Conservation (phyloP, 805 yeast species). For the Diddensiella caesifluorescens region DNA sequence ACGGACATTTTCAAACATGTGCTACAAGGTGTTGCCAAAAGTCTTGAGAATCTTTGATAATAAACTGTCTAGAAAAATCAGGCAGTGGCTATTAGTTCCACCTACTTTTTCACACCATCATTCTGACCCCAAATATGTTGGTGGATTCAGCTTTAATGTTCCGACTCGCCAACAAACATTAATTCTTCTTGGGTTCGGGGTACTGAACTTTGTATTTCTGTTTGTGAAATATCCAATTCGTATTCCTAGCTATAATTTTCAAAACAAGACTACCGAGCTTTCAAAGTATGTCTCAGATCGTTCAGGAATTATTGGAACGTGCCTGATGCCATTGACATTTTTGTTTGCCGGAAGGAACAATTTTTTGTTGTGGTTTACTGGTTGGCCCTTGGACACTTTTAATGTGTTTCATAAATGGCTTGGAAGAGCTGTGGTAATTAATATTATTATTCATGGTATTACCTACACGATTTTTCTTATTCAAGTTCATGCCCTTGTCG, state of each 20-base stretch:
- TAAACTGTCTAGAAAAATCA: constrained; percentile 8
- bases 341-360: constrained; percentile 69
- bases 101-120: constrained; percentile 28
- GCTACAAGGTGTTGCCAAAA: background rate
- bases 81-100: constrained; percentile 27
- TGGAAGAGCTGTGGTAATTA: constrained; percentile 45
- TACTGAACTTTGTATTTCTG: constrained; percentile 30
- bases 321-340: constrained; percentile 38
- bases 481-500: constrained; percentile 37
- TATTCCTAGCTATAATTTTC: constrained; percentile 16
- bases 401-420: constrained; percentile 58
- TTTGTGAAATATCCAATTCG: constrained; percentile 20
- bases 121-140: constrained; percentile 18
- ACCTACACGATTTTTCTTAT: constrained; percentile 43
- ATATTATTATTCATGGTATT: constrained; percentile 51
- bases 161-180: constrained; percentile 40
- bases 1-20: constrained; percentile 1
- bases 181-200: constrained; percentile 32
- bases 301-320: constrained; percentile 42
- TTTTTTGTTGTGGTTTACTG: constrained; percentile 54
- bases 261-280: background rate
- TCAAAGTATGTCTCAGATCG: constrained; percentile 37
- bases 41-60: background rate
- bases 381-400: constrained; percentile 58
- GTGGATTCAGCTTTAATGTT: constrained; percentile 20